Evolutionary conservation across 2,329 filamentous ascomycete species (phyloP).

Genomic region (Colletotrichum camelliae): DNA sequence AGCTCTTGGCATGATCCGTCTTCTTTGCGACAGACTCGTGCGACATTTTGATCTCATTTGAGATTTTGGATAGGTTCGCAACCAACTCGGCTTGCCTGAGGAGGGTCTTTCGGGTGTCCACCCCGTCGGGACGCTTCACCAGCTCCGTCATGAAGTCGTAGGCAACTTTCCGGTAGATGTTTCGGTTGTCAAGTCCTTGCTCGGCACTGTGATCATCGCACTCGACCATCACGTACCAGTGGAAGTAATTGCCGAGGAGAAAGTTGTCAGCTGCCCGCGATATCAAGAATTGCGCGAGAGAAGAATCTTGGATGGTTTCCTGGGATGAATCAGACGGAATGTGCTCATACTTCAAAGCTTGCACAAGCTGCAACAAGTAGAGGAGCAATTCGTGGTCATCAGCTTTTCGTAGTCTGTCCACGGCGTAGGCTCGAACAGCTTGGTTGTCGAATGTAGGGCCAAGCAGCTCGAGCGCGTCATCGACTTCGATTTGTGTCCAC

Average conservation of each 20-base stretch:
- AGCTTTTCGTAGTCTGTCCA: constrained; percentile 88
- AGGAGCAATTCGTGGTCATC: constrained; percentile 91
- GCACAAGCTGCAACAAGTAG: constrained; percentile 92
- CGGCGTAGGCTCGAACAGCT: constrained; percentile 89
- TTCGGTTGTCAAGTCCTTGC: constrained; percentile 76
- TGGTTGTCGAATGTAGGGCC: constrained; percentile 91
- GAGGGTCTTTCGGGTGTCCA: constrained; percentile 76
- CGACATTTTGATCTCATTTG: constrained; percentile 84
- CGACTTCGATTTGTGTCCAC: constrained; percentile 97
- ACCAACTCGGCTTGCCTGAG: constrained; percentile 90
- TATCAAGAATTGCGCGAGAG: constrained; percentile 87
- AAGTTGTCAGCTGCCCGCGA: constrained; percentile 87
- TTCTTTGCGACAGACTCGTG: constrained; percentile 81
- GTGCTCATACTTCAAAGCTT: constrained; percentile 93
- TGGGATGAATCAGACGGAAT: constrained; percentile 63
- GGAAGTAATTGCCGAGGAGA: constrained; percentile 90
- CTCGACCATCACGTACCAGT: constrained; percentile 99
- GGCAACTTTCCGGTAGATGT: constrained; percentile 90
- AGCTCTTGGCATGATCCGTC: constrained; percentile 82
- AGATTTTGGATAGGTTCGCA: constrained; percentile 84
- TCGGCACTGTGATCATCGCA: constrained; percentile 84
- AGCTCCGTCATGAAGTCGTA: constrained; percentile 96
- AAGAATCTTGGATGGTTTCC: constrained; percentile 75
- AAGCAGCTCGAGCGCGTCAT: constrained; percentile 92
- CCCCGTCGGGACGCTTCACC: constrained; percentile 72